Evolutionary conservation across 129 eudicot genomes (phyloP).

Genomic region (Apium graveolens): DNA sequence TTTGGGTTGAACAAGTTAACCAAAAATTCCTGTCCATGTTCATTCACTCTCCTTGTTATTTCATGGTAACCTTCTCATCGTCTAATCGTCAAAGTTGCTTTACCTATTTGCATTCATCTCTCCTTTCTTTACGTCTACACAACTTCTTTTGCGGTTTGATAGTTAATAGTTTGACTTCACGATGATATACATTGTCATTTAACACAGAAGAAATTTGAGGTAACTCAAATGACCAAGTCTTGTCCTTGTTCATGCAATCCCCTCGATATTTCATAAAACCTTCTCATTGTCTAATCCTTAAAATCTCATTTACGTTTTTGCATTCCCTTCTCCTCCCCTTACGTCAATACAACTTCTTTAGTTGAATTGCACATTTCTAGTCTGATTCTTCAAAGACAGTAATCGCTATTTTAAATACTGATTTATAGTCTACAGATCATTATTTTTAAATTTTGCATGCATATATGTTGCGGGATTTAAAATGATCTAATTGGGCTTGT

Average conservation of each 20-base stretch:
- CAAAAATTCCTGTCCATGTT: neutral
- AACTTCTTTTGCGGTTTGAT: neutral
- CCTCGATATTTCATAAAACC: neutral
- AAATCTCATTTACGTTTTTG: neutral
- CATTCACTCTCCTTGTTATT: neutral
- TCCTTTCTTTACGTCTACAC: neutral
- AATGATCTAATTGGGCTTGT: no score
- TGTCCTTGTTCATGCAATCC: neutral
- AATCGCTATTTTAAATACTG: conserved; percentile 8
- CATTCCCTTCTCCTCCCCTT: neutral
- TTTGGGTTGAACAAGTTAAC: no score
- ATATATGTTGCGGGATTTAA: conserved; percentile 65
- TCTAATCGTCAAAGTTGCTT: neutral
- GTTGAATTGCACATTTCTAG: neutral
- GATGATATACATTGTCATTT: neutral
- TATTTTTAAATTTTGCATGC: conserved; percentile 42
- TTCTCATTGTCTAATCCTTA: neutral
- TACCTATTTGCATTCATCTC: neutral
- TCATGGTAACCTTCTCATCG: neutral
- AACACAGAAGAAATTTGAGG: neutral
- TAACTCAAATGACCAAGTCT: no score
- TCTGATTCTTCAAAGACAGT: neutral
- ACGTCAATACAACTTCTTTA: neutral
- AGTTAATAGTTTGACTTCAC: neutral
- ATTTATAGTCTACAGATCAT: conserved; percentile 19